These are phyloP conservation scores for Laburnicola sp. DNA, from an alignment of 2,329 filamentous ascomycete genomes.

Conservation along the genomic window DNA sequence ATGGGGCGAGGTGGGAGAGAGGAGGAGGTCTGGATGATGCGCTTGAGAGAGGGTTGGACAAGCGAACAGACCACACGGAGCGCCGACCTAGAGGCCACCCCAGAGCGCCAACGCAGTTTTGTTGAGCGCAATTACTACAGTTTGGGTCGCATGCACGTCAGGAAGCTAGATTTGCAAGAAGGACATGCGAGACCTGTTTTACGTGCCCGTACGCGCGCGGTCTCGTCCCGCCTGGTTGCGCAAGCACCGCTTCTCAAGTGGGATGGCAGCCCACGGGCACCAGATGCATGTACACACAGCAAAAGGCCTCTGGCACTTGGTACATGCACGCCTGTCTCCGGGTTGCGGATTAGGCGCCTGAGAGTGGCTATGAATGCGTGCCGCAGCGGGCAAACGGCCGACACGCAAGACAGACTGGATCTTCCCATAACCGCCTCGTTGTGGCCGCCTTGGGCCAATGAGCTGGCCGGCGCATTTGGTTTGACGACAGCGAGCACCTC, in stretches of 20 bases:
- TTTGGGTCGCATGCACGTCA: constrained; percentile 3
- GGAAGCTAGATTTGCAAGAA: background rate
- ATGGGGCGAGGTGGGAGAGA: constrained; percentile 3
- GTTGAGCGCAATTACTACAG: constrained; percentile 2
- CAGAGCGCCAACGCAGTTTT: constrained; percentile 5
- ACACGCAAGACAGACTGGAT: constrained; percentile 22
- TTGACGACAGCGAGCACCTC: constrained; percentile 28
- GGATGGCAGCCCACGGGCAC: constrained; percentile 19
- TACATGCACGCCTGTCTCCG: constrained; percentile 35
- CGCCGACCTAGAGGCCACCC: background rate
- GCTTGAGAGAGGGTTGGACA: constrained; percentile 2
- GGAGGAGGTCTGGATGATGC: constrained; percentile 15
- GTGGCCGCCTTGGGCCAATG: constrained; percentile 29
- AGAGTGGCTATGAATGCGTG: constrained; percentile 30
- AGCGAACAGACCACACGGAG: constrained; percentile 8
- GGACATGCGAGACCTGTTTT: too few relatives aligned
- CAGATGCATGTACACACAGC: constrained; percentile 21
- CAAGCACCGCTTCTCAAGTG: background rate
- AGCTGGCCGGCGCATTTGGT: constrained; percentile 25
- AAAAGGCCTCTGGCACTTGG: constrained; percentile 27
- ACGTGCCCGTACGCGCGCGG: background rate
- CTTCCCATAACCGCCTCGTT: constrained; percentile 28
- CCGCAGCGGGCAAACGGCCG: constrained; percentile 28
- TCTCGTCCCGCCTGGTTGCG: constrained; percentile 4
- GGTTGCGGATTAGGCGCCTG: constrained; percentile 39